These are phyloP conservation scores for Tricholoma terreum DNA, from an alignment of 768 basidiomycete genomes.

Conservation along the genomic window DNA sequence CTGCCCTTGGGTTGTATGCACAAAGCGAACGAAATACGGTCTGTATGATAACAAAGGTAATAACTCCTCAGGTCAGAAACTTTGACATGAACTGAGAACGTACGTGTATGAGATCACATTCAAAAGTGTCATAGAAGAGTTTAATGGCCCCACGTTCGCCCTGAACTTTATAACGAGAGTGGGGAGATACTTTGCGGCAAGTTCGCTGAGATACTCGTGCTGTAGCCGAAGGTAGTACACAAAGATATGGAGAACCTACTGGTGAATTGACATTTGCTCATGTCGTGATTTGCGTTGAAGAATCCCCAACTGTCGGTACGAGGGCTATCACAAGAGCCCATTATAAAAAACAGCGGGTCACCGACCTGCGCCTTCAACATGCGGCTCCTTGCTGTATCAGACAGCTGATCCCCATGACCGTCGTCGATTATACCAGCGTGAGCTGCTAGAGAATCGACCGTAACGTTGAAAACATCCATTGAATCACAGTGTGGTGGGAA, in stretches of 20 bases:
- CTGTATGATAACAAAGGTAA: constrained; percentile 16
- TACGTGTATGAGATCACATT: constrained; percentile 35
- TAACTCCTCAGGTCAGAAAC: background rate
- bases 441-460: constrained; percentile 15
- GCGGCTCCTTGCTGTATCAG: constrained; percentile 9
- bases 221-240: background rate
- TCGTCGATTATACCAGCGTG: constrained; percentile 12
- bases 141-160: constrained; percentile 19
- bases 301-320: constrained; percentile 23
- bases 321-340: background rate
- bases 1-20: constrained; percentile 26
- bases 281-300: constrained; percentile 21
- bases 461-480: constrained; percentile 8
- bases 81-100: constrained; percentile 8
- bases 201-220: constrained; percentile 19
- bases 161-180: constrained; percentile 29
- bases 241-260: constrained; percentile 7
- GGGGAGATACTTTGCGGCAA: constrained; percentile 39
- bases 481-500: too few relatives aligned
- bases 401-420: constrained; percentile 5
- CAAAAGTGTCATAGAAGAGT: constrained; percentile 25
- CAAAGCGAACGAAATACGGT: constrained; percentile 41
- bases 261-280: constrained; percentile 18
- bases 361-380: constrained; percentile 21
- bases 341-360: background rate